A percentile compares a stretch with the other conserved stretches of the same genome.
These are phyloP conservation scores for Cochlearia excelsa DNA, from an alignment of 345 rosid genomes.

Conservation along the genomic window DNA sequence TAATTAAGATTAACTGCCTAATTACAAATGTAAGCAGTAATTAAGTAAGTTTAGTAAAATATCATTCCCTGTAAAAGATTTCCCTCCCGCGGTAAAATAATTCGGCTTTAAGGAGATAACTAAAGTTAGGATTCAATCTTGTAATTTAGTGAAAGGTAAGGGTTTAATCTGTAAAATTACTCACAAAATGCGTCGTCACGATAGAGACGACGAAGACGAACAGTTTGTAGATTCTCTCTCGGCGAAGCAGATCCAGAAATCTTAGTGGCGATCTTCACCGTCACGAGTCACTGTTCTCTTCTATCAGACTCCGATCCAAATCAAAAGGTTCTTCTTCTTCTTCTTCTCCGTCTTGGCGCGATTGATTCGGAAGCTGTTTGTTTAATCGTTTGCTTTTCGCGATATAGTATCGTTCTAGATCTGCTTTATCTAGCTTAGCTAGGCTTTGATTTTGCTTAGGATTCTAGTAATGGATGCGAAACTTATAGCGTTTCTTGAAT, in stretches of 20 bases:
- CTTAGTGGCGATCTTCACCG: slow-evolving; percentile 7
- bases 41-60: too few species aligned
- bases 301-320: neutral
- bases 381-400: neutral
- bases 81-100: too few species aligned
- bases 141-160: too few species aligned
- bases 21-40: too few species aligned
- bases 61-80: too few species aligned
- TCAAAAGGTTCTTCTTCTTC: neutral
- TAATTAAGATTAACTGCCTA: too few species aligned
- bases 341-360: neutral
- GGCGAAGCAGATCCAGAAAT: slow-evolving; percentile 22
- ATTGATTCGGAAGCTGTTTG: slow-evolving; percentile 4
- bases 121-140: too few species aligned
- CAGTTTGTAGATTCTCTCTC: neutral
- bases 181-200: slow-evolving; percentile 29
- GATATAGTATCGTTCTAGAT: slow-evolving; percentile 4
- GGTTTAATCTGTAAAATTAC: too few species aligned
- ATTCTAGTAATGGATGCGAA: neutral
- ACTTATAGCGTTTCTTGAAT: neutral
- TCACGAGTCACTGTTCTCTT: slow-evolving; percentile 9
- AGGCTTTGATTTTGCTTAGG: neutral
- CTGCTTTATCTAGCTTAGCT: slow-evolving; percentile 2
- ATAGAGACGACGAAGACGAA: slow-evolving; percentile 8
- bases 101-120: too few species aligned